These are phyloP conservation scores for Dalechampia spathulata DNA, from an alignment of 441 rosid species.

Conservation along the genomic window DNA sequence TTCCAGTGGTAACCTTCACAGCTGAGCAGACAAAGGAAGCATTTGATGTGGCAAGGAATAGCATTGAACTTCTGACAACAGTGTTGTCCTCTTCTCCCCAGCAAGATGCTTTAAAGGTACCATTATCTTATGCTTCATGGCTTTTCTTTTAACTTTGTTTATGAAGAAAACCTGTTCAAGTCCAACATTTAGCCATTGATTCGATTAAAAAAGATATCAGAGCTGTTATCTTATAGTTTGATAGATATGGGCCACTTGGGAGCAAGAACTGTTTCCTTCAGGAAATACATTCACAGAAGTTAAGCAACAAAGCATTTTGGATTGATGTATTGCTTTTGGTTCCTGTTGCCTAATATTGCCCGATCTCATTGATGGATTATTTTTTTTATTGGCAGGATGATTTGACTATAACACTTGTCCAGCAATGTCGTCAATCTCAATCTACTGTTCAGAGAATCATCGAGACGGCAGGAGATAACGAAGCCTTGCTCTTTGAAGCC, in stretches of 20 bases:
- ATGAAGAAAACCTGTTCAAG: background rate
- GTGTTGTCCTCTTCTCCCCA: constrained; percentile 76
- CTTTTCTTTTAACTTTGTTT: too few species aligned
- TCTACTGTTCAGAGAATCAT: constrained; percentile 57
- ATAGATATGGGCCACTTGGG: too few species aligned
- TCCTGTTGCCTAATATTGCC: too few species aligned
- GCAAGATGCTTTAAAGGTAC: constrained; percentile 68
- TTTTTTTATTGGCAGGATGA: constrained; percentile 79
- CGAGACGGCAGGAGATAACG: constrained; percentile 74
- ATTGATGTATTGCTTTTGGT: too few species aligned
- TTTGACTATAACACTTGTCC: constrained; percentile 52
- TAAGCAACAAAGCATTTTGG: too few species aligned
- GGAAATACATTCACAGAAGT: too few species aligned
- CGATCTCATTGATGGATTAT: too few species aligned
- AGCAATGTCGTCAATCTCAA: constrained; percentile 66
- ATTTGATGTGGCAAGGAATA: constrained; percentile 85
- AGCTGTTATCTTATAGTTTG: too few species aligned
- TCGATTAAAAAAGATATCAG: too few species aligned
- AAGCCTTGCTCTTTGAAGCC: constrained; percentile 76
- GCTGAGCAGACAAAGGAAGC: constrained; percentile 84
- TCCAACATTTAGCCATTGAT: background rate
- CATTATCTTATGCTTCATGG: background rate
- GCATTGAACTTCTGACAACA: constrained; percentile 72
- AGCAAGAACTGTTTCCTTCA: too few species aligned
- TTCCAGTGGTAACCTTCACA: constrained; percentile 51